Evolutionary conservation across 345 rosid genomes (phyloP), one percentile per base, ranked within the genome.

Genomic region (Acer campestre): DNA sequence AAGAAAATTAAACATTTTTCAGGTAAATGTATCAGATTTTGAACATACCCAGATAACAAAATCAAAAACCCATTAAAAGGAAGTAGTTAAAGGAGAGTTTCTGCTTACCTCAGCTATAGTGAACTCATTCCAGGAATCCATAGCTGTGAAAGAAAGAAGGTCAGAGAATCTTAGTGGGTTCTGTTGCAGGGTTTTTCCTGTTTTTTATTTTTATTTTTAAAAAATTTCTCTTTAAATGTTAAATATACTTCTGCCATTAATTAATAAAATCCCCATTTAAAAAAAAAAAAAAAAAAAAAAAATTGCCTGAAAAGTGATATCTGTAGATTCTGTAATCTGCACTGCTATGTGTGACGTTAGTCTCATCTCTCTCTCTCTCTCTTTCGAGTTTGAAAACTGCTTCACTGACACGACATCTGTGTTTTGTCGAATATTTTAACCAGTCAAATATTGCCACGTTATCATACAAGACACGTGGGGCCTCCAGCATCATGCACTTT

Each of bases 41-140:
- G 4, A 70, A 55, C 74, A 70, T 11, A 73, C 68, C 76, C 68
- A 40, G 68, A 61, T 61, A 66, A 44, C 23, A 42, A 61, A 73
- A 73, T 40, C 55, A 22, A 73, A 22, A 61, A 56, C 27, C n/a
- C 65, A n/a, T 38, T 20, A 40, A 58, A 48, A 51, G 20, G 18
- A 70, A 27, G 3, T 7, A 27, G 25, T 31, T 16, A 70, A 58
- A 10, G 40, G 67, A 29, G 2, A 18, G 49, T 51, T 51, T 70
- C 55, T 69, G 9, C 48, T 73, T 29, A 75, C 77, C 77, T 75
- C 70, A 63, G 77, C 77, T 27, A 75, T 40, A 10, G 77, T 75
- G 35, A 75, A 75, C 35, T 75, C 77, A 49, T 46, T 25, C 70
- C 61, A 75, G 13, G 70, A 75, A 3, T 75, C 77, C 55, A 4